phyloP scores from a whole-genome alignment of 352 stramenopile species.

The Phytophthora sp. region DNA sequence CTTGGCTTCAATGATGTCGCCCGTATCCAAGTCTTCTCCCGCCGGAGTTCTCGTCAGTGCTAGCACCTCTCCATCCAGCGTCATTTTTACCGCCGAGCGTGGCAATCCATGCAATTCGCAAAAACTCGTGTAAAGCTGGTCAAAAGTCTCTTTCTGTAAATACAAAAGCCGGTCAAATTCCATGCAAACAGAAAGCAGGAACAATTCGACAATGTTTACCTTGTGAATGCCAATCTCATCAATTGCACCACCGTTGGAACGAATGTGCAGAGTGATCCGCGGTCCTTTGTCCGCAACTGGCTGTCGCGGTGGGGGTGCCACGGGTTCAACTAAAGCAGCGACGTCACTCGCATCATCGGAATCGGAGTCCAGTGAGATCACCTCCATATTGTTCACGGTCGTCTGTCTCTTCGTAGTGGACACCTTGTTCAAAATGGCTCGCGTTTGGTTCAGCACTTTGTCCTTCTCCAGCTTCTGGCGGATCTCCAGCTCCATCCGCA shows the following conservation, averaged over 20 bases:
- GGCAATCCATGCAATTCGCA: constrained; percentile 70
- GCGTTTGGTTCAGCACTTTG: constrained; percentile 62
- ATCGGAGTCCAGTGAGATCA: constrained; percentile 70
- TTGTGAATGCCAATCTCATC: constrained; percentile 67
- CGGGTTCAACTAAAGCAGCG: background rate
- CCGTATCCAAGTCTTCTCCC: constrained; percentile 53
- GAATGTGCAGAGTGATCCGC: constrained; percentile 58
- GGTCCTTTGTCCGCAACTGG: constrained; percentile 50
- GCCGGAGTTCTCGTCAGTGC: constrained; percentile 34
- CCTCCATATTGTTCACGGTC: constrained; percentile 34
- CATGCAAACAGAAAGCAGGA: background rate
- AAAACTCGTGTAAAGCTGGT: constrained; percentile 66
- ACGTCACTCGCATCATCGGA: constrained; percentile 40
- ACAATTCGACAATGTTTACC: constrained; percentile 31
- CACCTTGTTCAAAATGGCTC: constrained; percentile 61
- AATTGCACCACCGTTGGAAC: constrained; percentile 58
- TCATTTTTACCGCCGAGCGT: constrained; percentile 63
- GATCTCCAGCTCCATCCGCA: constrained; percentile 64
- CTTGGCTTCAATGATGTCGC: constrained; percentile 75
- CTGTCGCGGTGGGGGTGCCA: constrained; percentile 1
- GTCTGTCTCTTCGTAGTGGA: constrained; percentile 29
- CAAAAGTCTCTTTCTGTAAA: constrained; percentile 66
- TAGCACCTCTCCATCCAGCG: constrained; percentile 59
- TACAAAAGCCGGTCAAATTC: constrained; percentile 4
- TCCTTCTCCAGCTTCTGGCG: constrained; percentile 55